Base-by-base conservation (phyloP, 768 basidiomycete species). In the Boletus insuetus region DNA sequence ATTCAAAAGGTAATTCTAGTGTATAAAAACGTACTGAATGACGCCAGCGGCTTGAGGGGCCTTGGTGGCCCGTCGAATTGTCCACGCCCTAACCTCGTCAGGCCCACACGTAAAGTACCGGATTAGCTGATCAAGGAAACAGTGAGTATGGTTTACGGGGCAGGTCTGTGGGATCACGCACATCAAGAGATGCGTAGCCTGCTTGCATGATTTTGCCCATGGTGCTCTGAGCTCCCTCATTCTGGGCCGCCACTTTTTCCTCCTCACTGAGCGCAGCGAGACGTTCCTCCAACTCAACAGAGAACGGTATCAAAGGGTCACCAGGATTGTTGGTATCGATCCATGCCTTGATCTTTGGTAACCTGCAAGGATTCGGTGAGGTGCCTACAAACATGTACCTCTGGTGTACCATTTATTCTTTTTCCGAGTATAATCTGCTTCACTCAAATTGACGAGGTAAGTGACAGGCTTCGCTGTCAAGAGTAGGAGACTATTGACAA, bases 81-180 rank as follows among this genome's bases (percentile, higher is more conserved):
- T 98, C 97, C 97, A 99, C 9, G 96, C 96, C 50, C 97, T 89
- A 10, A 98, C 94, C 75, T 98, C 96, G 62, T 90, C 89, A 3
- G 95, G 95, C 12, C 97, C 97, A 66, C 92, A 95, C 17, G 97
- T 99, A 76, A 97, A 97, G 78, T 97, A 97, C 16, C 91, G 89
- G 65, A 95, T 96, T 48, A 97, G 82, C 87, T 94, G 61, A 24
- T 47, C n/a, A 16, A 12, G 48, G 20, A 31, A n/a, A 6, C 46
- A 17, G 42, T 55, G 38, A 44, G 49, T 39, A 57, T 31, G 4
- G 9, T 46, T 32, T 20, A 20, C 22, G 6, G 29, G 41, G 19
- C 2, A 4, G n/a, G 31, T 34, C n/a, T 4, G 8, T 19, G 13
- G 6, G 11, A 37, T 47, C 26, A 77, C 83, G 53, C 54, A 94